Evolutionary conservation across 495 filamentous ascomycete genomes (phyloP).

Genomic region (Saxophila tyrrhenica): DNA sequence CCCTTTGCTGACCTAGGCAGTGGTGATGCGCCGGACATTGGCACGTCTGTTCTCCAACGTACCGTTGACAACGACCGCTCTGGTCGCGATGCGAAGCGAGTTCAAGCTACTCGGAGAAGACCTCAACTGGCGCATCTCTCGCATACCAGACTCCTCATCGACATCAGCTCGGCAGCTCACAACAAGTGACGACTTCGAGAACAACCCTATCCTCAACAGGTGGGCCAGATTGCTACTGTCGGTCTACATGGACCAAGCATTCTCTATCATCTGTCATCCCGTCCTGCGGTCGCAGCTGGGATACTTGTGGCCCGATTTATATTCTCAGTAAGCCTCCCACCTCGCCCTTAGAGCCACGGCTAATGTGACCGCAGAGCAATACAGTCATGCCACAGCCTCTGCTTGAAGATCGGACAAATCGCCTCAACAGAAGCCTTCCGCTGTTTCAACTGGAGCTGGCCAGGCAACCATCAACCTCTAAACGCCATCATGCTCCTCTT

Average conservation of each 20-base stretch:
- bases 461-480: slow-evolving; percentile 7
- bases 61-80: no score
- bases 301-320: slow-evolving; percentile 6
- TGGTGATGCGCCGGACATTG: no score
- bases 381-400: slow-evolving; percentile 3
- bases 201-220: slow-evolving; percentile 4
- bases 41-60: no score
- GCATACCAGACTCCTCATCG: no score
- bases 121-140: no score
- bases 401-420: slow-evolving; percentile 3
- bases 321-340: background rate
- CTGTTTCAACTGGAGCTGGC: slow-evolving; percentile 13
- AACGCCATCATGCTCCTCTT: slow-evolving; percentile 10
- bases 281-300: background rate
- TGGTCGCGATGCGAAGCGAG: no score
- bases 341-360: background rate
- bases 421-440: slow-evolving; percentile 5
- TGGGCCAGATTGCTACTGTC: slow-evolving; percentile 9
- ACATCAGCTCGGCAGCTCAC: no score
- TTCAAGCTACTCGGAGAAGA: no score
- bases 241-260: slow-evolving; percentile 5
- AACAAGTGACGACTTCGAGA: slow-evolving; percentile 4
- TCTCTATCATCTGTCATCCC: slow-evolving; percentile 7
- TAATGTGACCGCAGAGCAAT: slow-evolving; percentile 1
- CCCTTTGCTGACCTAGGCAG: no score